Conservation (phyloP, 257 asterid genomes). For the Plantago elongata region DNA sequence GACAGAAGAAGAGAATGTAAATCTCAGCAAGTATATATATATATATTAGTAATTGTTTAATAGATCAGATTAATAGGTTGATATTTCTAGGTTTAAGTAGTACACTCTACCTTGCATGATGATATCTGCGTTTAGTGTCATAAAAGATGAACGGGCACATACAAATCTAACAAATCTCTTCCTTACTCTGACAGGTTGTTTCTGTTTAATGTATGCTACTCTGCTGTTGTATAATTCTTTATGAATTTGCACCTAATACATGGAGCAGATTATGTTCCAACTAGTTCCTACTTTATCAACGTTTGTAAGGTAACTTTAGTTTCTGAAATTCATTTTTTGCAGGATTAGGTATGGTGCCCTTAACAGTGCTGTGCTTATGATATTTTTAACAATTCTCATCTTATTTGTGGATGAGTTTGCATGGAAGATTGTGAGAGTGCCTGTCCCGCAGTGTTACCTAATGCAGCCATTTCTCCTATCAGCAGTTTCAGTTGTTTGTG, state of each 20-base stretch:
- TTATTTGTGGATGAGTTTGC: conserved; percentile 80
- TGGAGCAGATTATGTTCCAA: no score
- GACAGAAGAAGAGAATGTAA: conserved; percentile 60
- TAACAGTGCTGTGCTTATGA: conserved; percentile 63
- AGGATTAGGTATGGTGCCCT: conserved; percentile 63
- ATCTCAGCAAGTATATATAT: neutral
- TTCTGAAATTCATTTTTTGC: conserved; percentile 30
- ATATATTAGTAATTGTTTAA: neutral
- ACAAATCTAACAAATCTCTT: neutral
- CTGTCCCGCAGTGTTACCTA: conserved; percentile 72
- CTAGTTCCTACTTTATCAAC: no score
- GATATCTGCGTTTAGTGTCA: no score
- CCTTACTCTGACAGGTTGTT: no score
- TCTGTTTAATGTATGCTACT: neutral
- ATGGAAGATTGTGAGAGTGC: conserved; percentile 85
- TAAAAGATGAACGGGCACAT: no score
- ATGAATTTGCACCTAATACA: conserved; percentile 8
- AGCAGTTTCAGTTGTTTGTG: conserved; percentile 44
- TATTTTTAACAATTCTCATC: conserved; percentile 46
- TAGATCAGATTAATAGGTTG: neutral
- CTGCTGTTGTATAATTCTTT: conserved; percentile 12
- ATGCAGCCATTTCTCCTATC: conserved; percentile 71
- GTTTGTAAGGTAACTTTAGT: neutral
- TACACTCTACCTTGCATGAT: no score
- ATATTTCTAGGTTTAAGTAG: no score